These are phyloP conservation scores for Cyclotella kingstonii DNA, from an alignment of 108 stramenopile species.

Conservation along the genomic window DNA sequence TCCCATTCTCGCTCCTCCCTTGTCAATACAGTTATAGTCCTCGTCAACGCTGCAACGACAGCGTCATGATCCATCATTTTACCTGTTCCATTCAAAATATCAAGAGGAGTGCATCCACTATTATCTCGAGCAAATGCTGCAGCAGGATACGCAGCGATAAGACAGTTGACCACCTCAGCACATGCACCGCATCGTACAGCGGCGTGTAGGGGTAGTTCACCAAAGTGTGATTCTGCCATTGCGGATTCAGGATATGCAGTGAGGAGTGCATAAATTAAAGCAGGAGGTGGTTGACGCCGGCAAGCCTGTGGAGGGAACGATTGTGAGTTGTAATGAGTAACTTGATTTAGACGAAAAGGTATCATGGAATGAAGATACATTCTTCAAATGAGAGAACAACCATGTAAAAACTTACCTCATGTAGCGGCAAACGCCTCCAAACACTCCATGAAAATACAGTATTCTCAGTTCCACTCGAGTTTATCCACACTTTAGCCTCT, in stretches of 20 bases:
- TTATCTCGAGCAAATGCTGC: constrained; percentile 55
- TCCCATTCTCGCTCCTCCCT: constrained; percentile 29
- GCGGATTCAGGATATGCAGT: constrained; percentile 51
- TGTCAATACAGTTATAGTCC: constrained; percentile 21
- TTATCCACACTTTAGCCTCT: constrained; percentile 55
- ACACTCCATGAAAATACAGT: constrained; percentile 48
- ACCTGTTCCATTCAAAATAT: constrained; percentile 49
- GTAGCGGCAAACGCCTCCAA: constrained; percentile 71
- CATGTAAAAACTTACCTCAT: constrained; percentile 47
- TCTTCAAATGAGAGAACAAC: background rate
- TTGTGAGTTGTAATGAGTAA: background rate
- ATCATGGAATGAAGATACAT: too few species aligned
- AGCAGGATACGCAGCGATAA: constrained; percentile 58
- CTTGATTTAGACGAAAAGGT: too few species aligned
- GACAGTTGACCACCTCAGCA: constrained; percentile 61
- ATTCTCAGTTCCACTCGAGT: constrained; percentile 46
- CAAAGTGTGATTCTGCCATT: constrained; percentile 52
- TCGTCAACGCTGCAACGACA: constrained; percentile 35
- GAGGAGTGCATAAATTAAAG: constrained; percentile 56
- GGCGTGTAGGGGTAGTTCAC: constrained; percentile 62
- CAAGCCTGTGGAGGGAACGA: constrained; percentile 47
- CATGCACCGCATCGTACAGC: constrained; percentile 61
- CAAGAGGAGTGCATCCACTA: constrained; percentile 57
- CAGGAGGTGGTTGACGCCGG: constrained; percentile 69
- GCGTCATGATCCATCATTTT: constrained; percentile 49